Evolutionary conservation across 2,329 filamentous ascomycete genomes (phyloP).

Genomic region (Davidsoniella neocaledoniae): DNA sequence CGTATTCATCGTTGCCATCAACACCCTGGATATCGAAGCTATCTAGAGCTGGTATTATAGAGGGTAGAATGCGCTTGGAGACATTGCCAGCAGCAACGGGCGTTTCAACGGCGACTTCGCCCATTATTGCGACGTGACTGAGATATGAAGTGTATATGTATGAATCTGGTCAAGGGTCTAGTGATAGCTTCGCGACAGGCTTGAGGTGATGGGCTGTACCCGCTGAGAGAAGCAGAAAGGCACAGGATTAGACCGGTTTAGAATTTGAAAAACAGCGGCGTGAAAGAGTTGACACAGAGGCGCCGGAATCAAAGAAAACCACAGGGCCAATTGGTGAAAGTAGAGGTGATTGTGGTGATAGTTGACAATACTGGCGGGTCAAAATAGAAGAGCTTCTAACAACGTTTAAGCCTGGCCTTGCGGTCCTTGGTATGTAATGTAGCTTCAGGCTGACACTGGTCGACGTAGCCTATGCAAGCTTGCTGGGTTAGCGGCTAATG

Average conservation of each 20-base stretch:
- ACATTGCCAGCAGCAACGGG: constrained; percentile 55
- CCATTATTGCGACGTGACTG: constrained; percentile 40
- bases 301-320: background rate
- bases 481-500: constrained; percentile 4
- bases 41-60: constrained; percentile 77
- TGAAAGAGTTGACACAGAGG: no score
- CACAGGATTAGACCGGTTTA: background rate
- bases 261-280: no score
- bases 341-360: background rate
- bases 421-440: background rate
- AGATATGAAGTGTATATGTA: background rate
- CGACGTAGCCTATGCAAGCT: constrained; percentile 8
- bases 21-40: constrained; percentile 68
- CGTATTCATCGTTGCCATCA: constrained; percentile 84
- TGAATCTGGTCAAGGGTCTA: background rate
- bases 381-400: no score
- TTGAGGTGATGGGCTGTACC: background rate
- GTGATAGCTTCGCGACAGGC: background rate
- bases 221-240: background rate
- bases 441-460: constrained; percentile 13
- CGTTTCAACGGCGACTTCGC: constrained; percentile 72
- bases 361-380: background rate
- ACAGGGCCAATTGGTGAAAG: background rate
- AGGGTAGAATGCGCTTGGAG: constrained; percentile 60
- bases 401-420: background rate